Evolutionary conservation across 1,139 yeast genomes (phyloP).

Genomic region (Geotrichum europaeum): DNA sequence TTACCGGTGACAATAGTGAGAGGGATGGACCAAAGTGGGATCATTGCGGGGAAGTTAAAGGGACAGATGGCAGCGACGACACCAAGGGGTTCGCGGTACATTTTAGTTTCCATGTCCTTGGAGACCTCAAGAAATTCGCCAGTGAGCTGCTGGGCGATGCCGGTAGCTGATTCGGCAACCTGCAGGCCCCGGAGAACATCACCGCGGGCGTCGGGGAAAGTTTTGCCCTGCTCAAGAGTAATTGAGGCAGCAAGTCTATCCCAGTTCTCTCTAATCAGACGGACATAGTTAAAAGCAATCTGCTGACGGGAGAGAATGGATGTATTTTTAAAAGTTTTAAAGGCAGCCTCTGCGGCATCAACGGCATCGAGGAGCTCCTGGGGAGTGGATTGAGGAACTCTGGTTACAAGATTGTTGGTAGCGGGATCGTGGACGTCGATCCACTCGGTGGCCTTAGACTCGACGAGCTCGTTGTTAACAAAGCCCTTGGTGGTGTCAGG

Average conservation of each 20-base stretch:
- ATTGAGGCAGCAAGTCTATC: slow-evolving; percentile 66
- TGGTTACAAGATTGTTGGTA: slow-evolving; percentile 58
- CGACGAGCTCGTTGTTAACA: slow-evolving; percentile 52
- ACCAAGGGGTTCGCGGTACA: slow-evolving; percentile 60
- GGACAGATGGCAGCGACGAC: slow-evolving; percentile 69
- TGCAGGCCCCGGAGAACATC: slow-evolving; percentile 77
- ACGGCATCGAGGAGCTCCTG: slow-evolving; percentile 64
- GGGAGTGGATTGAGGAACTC: slow-evolving; percentile 68
- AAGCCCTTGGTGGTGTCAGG: slow-evolving; percentile 53
- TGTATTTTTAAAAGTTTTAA: slow-evolving; percentile 52
- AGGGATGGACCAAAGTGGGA: slow-evolving; percentile 79
- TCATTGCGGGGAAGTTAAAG: slow-evolving; percentile 83
- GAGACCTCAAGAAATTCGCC: slow-evolving; percentile 67
- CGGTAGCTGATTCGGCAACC: slow-evolving; percentile 63
- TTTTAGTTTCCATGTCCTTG: slow-evolving; percentile 71
- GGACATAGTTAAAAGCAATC: slow-evolving; percentile 66
- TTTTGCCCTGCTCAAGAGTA: slow-evolving; percentile 76
- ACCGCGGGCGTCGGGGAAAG: slow-evolving; percentile 71
- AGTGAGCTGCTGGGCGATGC: slow-evolving; percentile 53
- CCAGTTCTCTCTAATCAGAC: slow-evolving; percentile 60
- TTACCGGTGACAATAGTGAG: slow-evolving; percentile 72
- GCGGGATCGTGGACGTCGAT: slow-evolving; percentile 74
- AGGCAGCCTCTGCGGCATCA: slow-evolving; percentile 57
- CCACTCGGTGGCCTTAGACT: slow-evolving; percentile 56
- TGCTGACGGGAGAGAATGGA: slow-evolving; percentile 68